Conservation (phyloP, 78 protist species). For the Anaeramoeba ignava region DNA sequence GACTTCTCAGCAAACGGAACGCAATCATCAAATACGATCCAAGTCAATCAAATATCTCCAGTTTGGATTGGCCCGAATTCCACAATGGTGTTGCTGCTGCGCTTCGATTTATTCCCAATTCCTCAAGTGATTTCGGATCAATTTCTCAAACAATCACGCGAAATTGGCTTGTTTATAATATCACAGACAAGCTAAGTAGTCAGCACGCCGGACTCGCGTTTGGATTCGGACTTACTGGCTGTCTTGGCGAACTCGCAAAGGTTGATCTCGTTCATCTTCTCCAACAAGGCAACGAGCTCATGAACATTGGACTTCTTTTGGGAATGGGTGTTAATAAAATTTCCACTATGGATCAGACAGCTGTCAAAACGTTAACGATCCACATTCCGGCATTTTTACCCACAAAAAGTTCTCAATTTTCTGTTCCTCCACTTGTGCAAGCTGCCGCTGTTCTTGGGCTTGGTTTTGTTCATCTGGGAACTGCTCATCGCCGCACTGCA, state of each 20-base stretch:
- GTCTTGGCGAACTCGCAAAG: constrained; percentile 36
- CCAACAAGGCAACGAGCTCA: constrained; percentile 39
- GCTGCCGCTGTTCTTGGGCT: constrained; percentile 65
- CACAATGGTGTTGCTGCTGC: constrained; percentile 74
- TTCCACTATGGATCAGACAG: constrained; percentile 49
- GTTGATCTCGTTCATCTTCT: constrained; percentile 45
- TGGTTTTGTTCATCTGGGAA: constrained; percentile 64
- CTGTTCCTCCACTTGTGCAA: constrained; percentile 53
- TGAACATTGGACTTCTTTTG: constrained; percentile 56
- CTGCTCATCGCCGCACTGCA: constrained; percentile 47
- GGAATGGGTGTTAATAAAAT: constrained; percentile 58
- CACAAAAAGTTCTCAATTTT: constrained; percentile 51
- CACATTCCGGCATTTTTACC: constrained; percentile 78
- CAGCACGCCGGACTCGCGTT: constrained; percentile 43
- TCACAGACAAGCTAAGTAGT: not conserved
- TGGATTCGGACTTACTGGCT: constrained; percentile 66
- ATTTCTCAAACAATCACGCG: not conserved
- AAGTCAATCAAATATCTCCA: not conserved
- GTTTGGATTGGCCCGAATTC: constrained; percentile 63
- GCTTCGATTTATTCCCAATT: constrained; percentile 25
- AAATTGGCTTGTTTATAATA: constrained; percentile 4
- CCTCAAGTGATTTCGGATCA: not conserved
- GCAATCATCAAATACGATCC: not conserved
- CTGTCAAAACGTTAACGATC: constrained; percentile 50
- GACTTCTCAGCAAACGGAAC: not conserved